Conservation (phyloP, 2,329 filamentous ascomycete genomes). For the Cladosporium sphaerospermum region DNA sequence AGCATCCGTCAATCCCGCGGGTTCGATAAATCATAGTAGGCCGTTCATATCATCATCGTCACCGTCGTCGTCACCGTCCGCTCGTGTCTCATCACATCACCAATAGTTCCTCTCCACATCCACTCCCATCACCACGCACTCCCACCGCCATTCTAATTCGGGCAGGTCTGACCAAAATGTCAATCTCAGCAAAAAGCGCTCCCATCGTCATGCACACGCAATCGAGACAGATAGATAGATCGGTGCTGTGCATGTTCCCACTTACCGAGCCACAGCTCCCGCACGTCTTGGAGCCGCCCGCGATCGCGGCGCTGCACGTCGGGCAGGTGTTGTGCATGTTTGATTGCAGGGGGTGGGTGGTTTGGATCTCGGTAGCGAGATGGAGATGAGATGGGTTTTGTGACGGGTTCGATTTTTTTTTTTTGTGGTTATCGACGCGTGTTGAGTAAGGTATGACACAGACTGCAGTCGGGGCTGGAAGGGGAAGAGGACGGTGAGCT, state of each 20-base stretch:
- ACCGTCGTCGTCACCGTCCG: too few species aligned
- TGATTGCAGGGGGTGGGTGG: background rate
- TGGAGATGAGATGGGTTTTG: background rate
- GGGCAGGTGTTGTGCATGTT: slow-evolving; percentile 20
- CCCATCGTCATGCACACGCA: background rate
- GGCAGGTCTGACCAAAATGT: slow-evolving; percentile 19
- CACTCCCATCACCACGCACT: background rate
- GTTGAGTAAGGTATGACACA: background rate
- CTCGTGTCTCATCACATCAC: background rate
- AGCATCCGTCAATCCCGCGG: background rate
- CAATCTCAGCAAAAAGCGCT: background rate
- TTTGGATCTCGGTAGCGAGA: background rate
- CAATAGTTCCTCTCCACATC: background rate
- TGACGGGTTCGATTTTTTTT: background rate
- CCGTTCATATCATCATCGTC: slow-evolving; percentile 6
- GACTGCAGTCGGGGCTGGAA: slow-evolving; percentile 7
- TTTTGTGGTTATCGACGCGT: background rate
- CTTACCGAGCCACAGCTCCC: slow-evolving; percentile 28
- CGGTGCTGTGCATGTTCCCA: background rate
- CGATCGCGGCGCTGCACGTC: slow-evolving; percentile 27
- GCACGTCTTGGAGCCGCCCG: slow-evolving; percentile 28
- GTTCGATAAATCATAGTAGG: background rate
- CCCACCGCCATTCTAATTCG: slow-evolving; percentile 15
- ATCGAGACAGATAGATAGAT: too few species aligned
- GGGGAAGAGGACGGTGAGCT: background rate